These are phyloP conservation scores for Sclerotinia subarctica DNA, from an alignment of 2,329 filamentous ascomycete species.

Conservation along the genomic window DNA sequence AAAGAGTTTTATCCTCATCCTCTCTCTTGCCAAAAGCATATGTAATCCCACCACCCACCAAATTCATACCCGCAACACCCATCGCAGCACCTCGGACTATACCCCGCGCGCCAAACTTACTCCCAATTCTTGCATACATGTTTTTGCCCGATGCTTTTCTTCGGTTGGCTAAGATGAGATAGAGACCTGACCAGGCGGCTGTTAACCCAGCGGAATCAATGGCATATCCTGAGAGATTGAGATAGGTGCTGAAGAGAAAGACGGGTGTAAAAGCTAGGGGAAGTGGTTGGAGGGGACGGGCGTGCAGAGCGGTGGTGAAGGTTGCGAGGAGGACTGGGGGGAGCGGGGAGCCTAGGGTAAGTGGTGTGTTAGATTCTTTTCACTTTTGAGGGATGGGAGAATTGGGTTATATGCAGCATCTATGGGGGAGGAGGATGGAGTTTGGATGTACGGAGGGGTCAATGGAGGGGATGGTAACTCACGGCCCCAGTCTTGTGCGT, in stretches of 20 bases:
- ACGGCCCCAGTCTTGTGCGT: conserved; percentile 52
- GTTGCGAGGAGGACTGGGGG: conserved; percentile 64
- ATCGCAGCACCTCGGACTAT: conserved; percentile 51
- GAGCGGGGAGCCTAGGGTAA: conserved; percentile 52
- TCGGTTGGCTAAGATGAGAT: conserved; percentile 59
- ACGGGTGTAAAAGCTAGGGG: conserved; percentile 66
- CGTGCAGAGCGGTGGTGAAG: conserved; percentile 62
- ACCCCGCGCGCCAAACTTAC: conserved; percentile 50
- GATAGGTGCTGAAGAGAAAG: conserved; percentile 62
- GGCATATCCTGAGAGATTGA: conserved; percentile 61
- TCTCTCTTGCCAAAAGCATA: conserved; percentile 48
- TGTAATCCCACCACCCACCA: conserved; percentile 49
- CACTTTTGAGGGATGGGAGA: background rate
- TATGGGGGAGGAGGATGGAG: background rate
- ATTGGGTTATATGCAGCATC: too few species aligned
- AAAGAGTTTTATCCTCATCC: conserved; percentile 22
- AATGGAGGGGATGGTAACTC: conserved; percentile 33
- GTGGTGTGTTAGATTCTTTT: background rate
- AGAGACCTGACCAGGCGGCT: conserved; percentile 63
- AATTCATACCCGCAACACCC: conserved; percentile 49
- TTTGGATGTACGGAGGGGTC: background rate
- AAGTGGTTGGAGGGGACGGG: conserved; percentile 61
- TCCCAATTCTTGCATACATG: conserved; percentile 41
- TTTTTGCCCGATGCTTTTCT: conserved; percentile 41
- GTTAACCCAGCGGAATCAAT: conserved; percentile 61